Conservation (phyloP, 176 grass and related monocot genomes). For the Microstegium vimineum region DNA sequence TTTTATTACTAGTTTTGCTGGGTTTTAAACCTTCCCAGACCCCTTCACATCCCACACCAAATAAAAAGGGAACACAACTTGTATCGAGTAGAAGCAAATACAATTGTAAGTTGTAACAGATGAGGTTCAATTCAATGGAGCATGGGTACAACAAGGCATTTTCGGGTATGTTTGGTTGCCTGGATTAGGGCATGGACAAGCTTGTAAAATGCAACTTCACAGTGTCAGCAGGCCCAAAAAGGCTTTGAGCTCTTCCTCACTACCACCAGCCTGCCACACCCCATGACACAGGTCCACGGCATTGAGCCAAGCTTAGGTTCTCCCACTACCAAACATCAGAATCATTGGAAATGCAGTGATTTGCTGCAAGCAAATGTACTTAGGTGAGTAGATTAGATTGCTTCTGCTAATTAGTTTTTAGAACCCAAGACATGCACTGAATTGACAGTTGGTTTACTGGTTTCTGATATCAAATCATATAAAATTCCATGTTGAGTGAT, state of each 20-base stretch:
- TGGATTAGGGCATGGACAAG: background rate
- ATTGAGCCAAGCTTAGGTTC: background rate
- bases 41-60: background rate
- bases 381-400: background rate
- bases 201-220: background rate
- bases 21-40: background rate
- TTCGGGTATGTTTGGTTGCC: background rate
- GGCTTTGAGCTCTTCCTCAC: background rate
- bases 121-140: background rate
- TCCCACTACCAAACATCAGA: background rate
- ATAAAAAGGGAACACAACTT: background rate
- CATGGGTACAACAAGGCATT: background rate
- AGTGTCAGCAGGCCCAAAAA: background rate
- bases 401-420: background rate
- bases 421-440: background rate
- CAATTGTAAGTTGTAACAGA: background rate
- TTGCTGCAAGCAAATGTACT: background rate
- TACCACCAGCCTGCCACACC: background rate
- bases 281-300: background rate
- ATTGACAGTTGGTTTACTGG: background rate
- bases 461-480: background rate
- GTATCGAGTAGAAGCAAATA: conserved; percentile 19
- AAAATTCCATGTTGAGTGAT: background rate
- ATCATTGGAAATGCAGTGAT: background rate
- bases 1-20: background rate